Conservation (phyloP, 495 filamentous ascomycete species). For the Neurospora tetraspora region DNA sequence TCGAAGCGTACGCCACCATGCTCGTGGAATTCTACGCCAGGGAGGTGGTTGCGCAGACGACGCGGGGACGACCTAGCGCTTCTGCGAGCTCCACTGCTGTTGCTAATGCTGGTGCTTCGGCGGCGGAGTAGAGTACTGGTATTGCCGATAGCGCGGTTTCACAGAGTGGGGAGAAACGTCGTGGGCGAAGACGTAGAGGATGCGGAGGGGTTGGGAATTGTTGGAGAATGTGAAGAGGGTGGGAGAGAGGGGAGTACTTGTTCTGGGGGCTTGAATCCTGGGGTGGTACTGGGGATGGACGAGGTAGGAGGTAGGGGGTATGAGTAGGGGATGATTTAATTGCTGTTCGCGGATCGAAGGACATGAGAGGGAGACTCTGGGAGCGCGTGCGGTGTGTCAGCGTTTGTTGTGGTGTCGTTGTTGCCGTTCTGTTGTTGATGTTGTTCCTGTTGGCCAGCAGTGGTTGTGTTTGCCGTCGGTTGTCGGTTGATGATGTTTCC, state of each 20-base stretch:
- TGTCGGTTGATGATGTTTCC: not conserved
- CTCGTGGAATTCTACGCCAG: slow-evolving; percentile 95
- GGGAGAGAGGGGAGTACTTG: not conserved
- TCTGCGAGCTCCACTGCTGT: not conserved
- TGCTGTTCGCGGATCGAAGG: not conserved
- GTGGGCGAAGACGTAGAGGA: not conserved
- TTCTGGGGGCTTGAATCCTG: no score
- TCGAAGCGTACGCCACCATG: slow-evolving; percentile 98
- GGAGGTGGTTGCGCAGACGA: slow-evolving; percentile 62
- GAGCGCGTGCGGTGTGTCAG: not conserved
- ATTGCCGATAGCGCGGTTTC: not conserved
- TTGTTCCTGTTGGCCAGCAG: not conserved
- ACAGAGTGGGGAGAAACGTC: not conserved
- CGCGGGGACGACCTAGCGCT: slow-evolving; percentile 4
- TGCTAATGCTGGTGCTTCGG: not conserved
- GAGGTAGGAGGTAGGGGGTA: no score
- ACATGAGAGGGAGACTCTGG: not conserved
- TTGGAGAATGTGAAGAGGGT: not conserved
- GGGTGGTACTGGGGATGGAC: no score
- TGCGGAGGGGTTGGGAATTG: not conserved
- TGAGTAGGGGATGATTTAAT: no score
- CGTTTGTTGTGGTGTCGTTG: not conserved
- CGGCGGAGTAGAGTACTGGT: not conserved
- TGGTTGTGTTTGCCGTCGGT: not conserved
- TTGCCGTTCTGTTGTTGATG: not conserved